Conservation (phyloP, 768 basidiomycete genomes). For the Suillus clintonianus region DNA sequence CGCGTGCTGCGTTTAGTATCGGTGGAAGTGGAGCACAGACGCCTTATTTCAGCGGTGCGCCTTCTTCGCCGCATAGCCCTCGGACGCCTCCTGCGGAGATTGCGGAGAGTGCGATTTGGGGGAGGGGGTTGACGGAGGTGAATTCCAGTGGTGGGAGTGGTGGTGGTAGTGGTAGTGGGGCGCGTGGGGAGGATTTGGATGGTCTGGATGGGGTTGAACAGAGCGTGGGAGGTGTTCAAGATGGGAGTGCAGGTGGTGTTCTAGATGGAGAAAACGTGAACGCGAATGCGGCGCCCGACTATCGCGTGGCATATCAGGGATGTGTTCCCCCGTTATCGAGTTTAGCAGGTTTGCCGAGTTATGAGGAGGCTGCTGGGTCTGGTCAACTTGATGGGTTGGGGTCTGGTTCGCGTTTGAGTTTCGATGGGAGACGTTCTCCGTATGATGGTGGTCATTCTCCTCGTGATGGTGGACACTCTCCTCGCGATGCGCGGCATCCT, state of each 20-base stretch:
- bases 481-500: background rate
- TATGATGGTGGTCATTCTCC: background rate
- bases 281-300: slow-evolving; percentile 54
- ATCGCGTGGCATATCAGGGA: slow-evolving; percentile 79
- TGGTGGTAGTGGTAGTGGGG: background rate
- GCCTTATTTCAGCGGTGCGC: background rate
- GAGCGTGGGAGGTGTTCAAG: background rate
- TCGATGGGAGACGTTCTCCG: background rate
- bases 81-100: slow-evolving; percentile 18
- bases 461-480: background rate
- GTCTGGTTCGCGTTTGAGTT: background rate
- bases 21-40: background rate
- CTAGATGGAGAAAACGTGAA: background rate
- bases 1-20: background rate
- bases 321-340: slow-evolving; percentile 86
- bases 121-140: slow-evolving; percentile 74
- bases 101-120: slow-evolving; percentile 43
- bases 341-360: slow-evolving; percentile 79
- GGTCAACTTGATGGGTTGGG: background rate
- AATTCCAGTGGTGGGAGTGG: background rate
- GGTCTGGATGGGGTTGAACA: background rate
- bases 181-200: background rate
- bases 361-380: slow-evolving; percentile 63
- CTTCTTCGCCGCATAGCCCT: slow-evolving; percentile 3
- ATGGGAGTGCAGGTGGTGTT: background rate